Percentiles rank a stretch among this genome's conserved stretches.
Conservation (phyloP, 1,284 basidiomycete genomes). For the Ceratorhiza oryzae-sativae region DNA sequence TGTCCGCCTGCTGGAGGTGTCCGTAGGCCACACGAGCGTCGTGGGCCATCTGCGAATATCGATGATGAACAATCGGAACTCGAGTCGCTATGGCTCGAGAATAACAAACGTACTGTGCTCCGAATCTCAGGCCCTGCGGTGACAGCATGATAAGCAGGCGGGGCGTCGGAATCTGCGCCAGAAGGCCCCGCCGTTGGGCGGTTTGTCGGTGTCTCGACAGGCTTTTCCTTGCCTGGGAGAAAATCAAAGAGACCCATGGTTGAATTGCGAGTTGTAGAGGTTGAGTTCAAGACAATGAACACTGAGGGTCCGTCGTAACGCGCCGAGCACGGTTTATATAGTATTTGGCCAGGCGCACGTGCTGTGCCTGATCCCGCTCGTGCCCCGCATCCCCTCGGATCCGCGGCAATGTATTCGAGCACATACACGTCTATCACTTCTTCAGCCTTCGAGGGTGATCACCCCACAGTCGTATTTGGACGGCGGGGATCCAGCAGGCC, state of each 20-base stretch:
- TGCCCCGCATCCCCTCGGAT: constrained; percentile 9
- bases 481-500: background rate
- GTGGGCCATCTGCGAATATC: constrained; percentile 5
- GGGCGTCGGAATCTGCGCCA: constrained; percentile 10
- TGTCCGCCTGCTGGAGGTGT: constrained; percentile 18
- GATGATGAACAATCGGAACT: background rate
- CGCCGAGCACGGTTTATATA: constrained; percentile 18
- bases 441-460: background rate
- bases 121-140: constrained; percentile 6
- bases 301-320: background rate
- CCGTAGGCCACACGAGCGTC: constrained; percentile 21
- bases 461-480: background rate
- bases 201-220: constrained; percentile 12
- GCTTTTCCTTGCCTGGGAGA: constrained; percentile 24
- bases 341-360: constrained; percentile 18
- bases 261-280: background rate
- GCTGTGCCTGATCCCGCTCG: constrained; percentile 8
- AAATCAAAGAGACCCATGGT: constrained; percentile 34
- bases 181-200: constrained; percentile 21
- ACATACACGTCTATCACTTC: background rate
- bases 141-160: constrained; percentile 30
- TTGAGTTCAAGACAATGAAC: background rate
- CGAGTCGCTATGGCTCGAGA: background rate
- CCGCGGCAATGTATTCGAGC: constrained; percentile 20
- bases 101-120: background rate